These are phyloP conservation scores for Calonectria leucothoes DNA, from an alignment of 2,329 filamentous ascomycete species.

Conservation along the genomic window DNA sequence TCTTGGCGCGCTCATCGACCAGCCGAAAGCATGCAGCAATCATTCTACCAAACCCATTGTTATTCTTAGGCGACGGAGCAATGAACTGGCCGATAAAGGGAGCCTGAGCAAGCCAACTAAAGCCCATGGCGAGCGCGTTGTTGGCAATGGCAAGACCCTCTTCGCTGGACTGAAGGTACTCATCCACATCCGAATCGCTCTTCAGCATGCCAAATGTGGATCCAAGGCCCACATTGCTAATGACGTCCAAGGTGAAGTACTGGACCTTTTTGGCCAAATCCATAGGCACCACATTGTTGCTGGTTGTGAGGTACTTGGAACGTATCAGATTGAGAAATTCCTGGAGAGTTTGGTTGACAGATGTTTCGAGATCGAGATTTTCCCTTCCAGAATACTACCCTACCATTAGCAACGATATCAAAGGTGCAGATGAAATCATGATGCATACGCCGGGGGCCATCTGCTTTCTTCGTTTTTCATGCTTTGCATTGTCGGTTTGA, in stretches of 20 bases:
- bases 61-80: conserved; percentile 42
- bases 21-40: conserved; percentile 43
- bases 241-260: conserved; percentile 66
- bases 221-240: conserved; percentile 63
- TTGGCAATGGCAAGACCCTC: conserved; percentile 44
- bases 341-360: conserved; percentile 59
- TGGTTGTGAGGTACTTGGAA: conserved; percentile 54
- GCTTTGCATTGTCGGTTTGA: conserved; percentile 59
- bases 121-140: conserved; percentile 41
- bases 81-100: conserved; percentile 43
- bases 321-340: conserved; percentile 58
- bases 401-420: neutral
- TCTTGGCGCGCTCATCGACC: conserved; percentile 41
- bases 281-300: conserved; percentile 46
- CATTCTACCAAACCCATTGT: conserved; percentile 50
- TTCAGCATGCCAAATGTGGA: conserved; percentile 60
- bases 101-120: conserved; percentile 44
- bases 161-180: conserved; percentile 51
- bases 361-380: conserved; percentile 60
- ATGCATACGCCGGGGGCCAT: conserved; percentile 62
- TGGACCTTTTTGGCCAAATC: conserved; percentile 61
- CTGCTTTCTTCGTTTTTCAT: conserved; percentile 58
- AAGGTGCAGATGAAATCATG: too few relatives aligned
- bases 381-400: conserved; percentile 66
- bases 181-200: conserved; percentile 57